Conservation (phyloP, 352 stramenopile genomes). For the Phytophthora capsici region DNA sequence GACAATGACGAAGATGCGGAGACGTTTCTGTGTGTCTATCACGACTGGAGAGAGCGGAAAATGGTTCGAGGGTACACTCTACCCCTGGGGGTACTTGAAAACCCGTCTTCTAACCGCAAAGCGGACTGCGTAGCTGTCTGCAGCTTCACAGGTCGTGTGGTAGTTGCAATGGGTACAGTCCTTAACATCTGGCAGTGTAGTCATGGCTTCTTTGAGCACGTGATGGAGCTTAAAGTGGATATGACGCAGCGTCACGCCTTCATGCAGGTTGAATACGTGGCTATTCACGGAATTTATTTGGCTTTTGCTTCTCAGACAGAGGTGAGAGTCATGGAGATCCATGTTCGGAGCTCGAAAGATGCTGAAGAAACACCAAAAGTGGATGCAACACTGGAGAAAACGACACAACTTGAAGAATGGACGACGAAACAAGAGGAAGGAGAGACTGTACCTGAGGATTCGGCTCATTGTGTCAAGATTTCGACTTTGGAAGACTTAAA, state of each 20-base stretch:
- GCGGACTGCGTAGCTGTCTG: slow-evolving; percentile 81
- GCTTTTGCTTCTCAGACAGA: slow-evolving; percentile 79
- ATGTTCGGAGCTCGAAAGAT: slow-evolving; percentile 62
- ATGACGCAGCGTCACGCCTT: slow-evolving; percentile 76
- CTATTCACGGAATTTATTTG: slow-evolving; percentile 83
- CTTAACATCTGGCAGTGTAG: slow-evolving; percentile 90
- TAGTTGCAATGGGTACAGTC: slow-evolving; percentile 74
- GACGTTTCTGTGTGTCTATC: slow-evolving; percentile 88
- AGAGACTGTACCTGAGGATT: slow-evolving; percentile 47
- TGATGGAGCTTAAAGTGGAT: slow-evolving; percentile 89
- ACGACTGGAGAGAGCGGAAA: slow-evolving; percentile 84
- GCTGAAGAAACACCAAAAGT: slow-evolving; percentile 14
- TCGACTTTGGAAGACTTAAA: slow-evolving; percentile 43
- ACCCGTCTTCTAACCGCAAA: slow-evolving; percentile 54
- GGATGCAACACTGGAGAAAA: slow-evolving; percentile 23
- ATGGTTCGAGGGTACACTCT: slow-evolving; percentile 86
- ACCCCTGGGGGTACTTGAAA: slow-evolving; percentile 76
- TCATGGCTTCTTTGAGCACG: slow-evolving; percentile 86
- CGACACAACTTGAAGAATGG: slow-evolving; percentile 16
- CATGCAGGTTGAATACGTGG: slow-evolving; percentile 77
- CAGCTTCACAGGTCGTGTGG: slow-evolving; percentile 83
- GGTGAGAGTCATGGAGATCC: slow-evolving; percentile 85
- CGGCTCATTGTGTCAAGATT: slow-evolving; percentile 52
- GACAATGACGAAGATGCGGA: slow-evolving; percentile 56
- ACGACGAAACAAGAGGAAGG: slow-evolving; percentile 2